These are phyloP conservation scores for Papiliotrema flavescens DNA, from an alignment of 1,284 basidiomycete genomes.

Conservation along the genomic window DNA sequence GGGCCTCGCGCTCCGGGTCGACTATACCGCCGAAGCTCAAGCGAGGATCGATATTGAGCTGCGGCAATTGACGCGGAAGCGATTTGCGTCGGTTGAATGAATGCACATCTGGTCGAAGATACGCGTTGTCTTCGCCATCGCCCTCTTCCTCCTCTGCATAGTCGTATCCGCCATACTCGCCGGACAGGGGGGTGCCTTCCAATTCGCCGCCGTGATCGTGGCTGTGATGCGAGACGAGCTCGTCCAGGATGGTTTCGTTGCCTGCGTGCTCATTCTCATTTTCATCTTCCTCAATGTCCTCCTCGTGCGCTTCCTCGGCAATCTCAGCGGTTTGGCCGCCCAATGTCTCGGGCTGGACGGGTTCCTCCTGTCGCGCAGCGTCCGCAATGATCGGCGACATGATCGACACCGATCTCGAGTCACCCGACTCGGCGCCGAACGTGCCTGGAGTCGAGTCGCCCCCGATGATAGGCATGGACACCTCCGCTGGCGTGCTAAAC, in stretches of 20 bases:
- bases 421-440: neutral
- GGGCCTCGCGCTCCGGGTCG: slow-evolving; percentile 2
- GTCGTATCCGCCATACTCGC: slow-evolving; percentile 15
- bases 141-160: slow-evolving; percentile 27
- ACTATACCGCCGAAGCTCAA: neutral
- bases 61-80: slow-evolving; percentile 2
- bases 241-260: slow-evolving; percentile 23
- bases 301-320: neutral
- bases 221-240: slow-evolving; percentile 19
- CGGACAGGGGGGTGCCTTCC: neutral
- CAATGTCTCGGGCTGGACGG: neutral
- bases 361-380: neutral
- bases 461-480: neutral
- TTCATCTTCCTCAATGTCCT: neutral
- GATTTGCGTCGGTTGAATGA: neutral
- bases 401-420: neutral
- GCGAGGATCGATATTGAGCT: slow-evolving; percentile 4
- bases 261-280: slow-evolving; percentile 11
- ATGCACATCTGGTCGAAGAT: neutral
- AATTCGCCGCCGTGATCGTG: neutral
- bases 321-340: neutral
- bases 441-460: neutral
- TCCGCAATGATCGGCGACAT: neutral
- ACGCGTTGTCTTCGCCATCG: slow-evolving; percentile 7
- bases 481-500: slow-evolving; percentile 1